A percentile compares a stretch with the other conserved stretches of the same genome.
phyloP scores from a whole-genome alignment of 2,329 filamentous ascomycete genomes.

The Penicillium sp. region DNA sequence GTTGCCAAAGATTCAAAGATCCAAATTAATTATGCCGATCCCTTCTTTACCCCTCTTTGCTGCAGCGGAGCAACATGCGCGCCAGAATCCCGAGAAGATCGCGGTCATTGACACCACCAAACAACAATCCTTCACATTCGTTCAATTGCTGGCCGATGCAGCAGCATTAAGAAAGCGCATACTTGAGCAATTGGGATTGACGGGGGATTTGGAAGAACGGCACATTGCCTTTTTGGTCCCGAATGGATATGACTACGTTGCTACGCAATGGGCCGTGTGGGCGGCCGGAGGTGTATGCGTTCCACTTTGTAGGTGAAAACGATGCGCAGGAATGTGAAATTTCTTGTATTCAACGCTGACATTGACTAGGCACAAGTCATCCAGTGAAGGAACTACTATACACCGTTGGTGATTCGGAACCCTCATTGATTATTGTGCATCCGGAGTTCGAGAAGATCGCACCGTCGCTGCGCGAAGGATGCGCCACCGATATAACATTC shows the following conservation, averaged over 20 bases:
- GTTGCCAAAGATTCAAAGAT: neutral
- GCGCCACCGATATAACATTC: slow-evolving; percentile 31
- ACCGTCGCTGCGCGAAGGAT: slow-evolving; percentile 32
- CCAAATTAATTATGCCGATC: slow-evolving; percentile 24
- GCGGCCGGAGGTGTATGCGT: slow-evolving; percentile 46
- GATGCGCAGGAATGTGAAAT: neutral
- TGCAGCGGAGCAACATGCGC: slow-evolving; percentile 38
- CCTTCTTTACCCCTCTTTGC: slow-evolving; percentile 44
- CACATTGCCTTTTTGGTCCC: slow-evolving; percentile 43
- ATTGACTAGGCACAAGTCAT: slow-evolving; percentile 40
- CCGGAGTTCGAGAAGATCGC: slow-evolving; percentile 40
- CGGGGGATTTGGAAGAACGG: slow-evolving; percentile 38
- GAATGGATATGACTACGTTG: slow-evolving; percentile 46
- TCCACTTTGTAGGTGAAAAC: slow-evolving; percentile 41
- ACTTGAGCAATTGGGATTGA: slow-evolving; percentile 32
- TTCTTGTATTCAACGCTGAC: slow-evolving; percentile 1
- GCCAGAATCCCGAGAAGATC: slow-evolving; percentile 34
- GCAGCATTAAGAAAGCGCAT: slow-evolving; percentile 39
- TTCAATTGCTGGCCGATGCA: slow-evolving; percentile 43
- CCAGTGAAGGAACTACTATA: slow-evolving; percentile 45
- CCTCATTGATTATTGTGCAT: slow-evolving; percentile 44
- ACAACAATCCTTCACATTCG: slow-evolving; percentile 41
- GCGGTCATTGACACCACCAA: slow-evolving; percentile 44
- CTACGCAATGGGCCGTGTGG: slow-evolving; percentile 47
- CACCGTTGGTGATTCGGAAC: slow-evolving; percentile 44